Evolutionary conservation across 225 moss, liverwort and hornwort genomes (phyloP).

Genomic region (Anthoceros angustus): DNA sequence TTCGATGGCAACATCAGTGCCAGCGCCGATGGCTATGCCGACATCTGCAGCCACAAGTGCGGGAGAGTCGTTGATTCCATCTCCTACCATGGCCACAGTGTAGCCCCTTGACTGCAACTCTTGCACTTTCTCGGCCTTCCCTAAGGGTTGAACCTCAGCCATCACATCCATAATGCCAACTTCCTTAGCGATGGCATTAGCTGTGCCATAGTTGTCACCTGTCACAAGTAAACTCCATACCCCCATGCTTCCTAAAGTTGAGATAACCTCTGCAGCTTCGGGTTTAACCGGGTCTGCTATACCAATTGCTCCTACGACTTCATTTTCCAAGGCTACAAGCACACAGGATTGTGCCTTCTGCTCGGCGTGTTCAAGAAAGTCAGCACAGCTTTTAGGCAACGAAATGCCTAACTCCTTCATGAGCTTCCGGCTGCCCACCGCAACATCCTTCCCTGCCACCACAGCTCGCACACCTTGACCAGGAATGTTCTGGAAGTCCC

Average conservation of each 20-base stretch:
- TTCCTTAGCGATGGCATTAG: slow-evolving; percentile 68
- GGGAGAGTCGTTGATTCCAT: slow-evolving; percentile 95
- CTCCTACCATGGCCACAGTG: slow-evolving; percentile 89
- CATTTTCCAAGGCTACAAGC: slow-evolving; percentile 48
- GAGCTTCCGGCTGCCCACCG: slow-evolving; percentile 55
- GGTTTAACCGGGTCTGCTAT: slow-evolving; percentile 90
- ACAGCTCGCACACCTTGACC: slow-evolving; percentile 83
- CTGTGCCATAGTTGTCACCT: slow-evolving; percentile 95
- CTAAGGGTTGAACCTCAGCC: slow-evolving; percentile 62
- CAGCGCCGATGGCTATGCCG: slow-evolving; percentile 96
- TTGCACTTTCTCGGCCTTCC: slow-evolving; percentile 73
- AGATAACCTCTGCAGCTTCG: slow-evolving; percentile 61
- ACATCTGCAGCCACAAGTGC: slow-evolving; percentile 92
- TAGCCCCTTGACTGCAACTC: slow-evolving; percentile 33
- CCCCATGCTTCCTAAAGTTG: slow-evolving; percentile 45
- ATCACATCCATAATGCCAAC: slow-evolving; percentile 49
- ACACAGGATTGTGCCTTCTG: slow-evolving; percentile 64
- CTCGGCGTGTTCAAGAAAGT: slow-evolving; percentile 50
- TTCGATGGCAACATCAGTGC: slow-evolving; percentile 92
- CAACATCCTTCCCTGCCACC: slow-evolving; percentile 35
- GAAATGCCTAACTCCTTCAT: slow-evolving; percentile 40
- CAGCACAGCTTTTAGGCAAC: slow-evolving; percentile 37
- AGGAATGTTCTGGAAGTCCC: slow-evolving; percentile 51
- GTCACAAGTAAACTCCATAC: slow-evolving; percentile 84
- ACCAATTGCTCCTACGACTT: slow-evolving; percentile 58